Conservation (phyloP, 176 grass and related monocot species). For the Neostapfia colusana region DNA sequence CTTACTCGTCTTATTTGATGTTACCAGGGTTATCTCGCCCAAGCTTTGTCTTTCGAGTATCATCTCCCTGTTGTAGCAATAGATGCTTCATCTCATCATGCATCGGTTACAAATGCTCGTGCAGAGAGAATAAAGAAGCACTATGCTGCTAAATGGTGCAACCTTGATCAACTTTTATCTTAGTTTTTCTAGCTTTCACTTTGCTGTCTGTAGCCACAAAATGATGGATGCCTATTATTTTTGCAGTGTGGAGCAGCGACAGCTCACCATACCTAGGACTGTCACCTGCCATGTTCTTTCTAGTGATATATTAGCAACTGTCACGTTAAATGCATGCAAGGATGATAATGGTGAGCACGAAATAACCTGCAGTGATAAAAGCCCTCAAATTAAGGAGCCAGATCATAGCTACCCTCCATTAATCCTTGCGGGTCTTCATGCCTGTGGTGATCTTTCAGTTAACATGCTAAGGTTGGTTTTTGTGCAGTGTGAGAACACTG, state of each 20-base stretch:
- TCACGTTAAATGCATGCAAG: conserved; percentile 53
- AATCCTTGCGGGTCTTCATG: conserved; percentile 89
- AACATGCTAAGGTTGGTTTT: conserved; percentile 89
- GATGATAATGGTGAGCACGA: conserved; percentile 42
- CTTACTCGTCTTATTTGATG: conserved; percentile 31
- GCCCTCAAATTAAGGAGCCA: conserved; percentile 31
- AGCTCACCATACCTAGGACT: conserved; percentile 68
- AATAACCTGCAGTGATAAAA: conserved; percentile 15
- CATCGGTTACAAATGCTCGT: conserved; percentile 73
- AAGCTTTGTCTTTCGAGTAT: conserved; percentile 90
- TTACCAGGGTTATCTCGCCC: conserved; percentile 90
- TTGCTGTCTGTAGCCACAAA: background rate
- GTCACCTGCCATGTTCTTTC: conserved; percentile 88
- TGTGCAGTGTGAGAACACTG: conserved; percentile 5
- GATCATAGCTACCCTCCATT: conserved; percentile 41
- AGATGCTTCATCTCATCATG: conserved; percentile 91
- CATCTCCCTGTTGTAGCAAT: conserved; percentile 77
- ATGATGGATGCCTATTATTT: background rate
- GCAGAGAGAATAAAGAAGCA: conserved; percentile 89
- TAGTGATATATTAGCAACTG: conserved; percentile 66
- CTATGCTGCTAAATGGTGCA: conserved; percentile 71
- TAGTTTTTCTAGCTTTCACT: conserved; percentile 9
- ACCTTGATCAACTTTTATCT: conserved; percentile 16
- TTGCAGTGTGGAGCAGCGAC: conserved; percentile 54
- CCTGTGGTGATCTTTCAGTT: conserved; percentile 94